These are phyloP conservation scores for Rhizoctonia solani DNA, from an alignment of 1,284 basidiomycete genomes.

Conservation along the genomic window DNA sequence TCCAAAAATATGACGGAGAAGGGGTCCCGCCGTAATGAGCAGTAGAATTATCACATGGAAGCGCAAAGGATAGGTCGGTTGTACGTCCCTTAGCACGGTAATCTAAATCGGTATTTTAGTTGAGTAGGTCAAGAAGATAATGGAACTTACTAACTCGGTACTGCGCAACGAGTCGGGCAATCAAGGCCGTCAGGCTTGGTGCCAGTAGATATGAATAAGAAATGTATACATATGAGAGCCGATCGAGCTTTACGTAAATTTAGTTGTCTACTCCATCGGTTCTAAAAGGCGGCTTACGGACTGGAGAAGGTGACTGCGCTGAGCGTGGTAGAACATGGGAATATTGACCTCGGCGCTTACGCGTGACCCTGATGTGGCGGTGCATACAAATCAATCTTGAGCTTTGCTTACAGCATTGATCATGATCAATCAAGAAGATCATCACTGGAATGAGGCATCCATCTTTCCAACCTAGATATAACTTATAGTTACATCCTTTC, in stretches of 20 bases:
- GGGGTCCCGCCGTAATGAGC: conserved; percentile 1
- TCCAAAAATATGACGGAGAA: background rate
- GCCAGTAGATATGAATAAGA: conserved; percentile 15
- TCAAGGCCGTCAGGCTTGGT: conserved; percentile 5
- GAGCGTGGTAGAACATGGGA: conserved; percentile 31
- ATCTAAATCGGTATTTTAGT: background rate
- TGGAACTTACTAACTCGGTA: background rate
- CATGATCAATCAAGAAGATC: no score
- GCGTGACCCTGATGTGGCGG: background rate
- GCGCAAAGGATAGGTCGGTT: conserved; percentile 4
- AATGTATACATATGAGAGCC: conserved; percentile 21
- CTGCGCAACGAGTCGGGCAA: conserved; percentile 7
- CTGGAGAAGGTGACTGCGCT: conserved; percentile 31
- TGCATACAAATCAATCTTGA: no score
- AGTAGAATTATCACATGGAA: conserved; percentile 14
- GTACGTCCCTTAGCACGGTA: conserved; percentile 16
- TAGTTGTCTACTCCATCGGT: background rate
- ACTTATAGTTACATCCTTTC: no score
- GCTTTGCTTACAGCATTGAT: no score
- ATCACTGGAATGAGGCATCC: no score
- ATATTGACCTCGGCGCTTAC: background rate
- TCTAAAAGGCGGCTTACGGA: conserved; percentile 2
- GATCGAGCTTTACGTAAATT: conserved; percentile 7
- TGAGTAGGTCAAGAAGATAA: background rate
- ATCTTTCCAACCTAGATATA: no score